Evolutionary conservation across 139 green algal species (phyloP), one percentile per base, ranked within the genome.

Genomic region (Haematococcus sp.): DNA sequence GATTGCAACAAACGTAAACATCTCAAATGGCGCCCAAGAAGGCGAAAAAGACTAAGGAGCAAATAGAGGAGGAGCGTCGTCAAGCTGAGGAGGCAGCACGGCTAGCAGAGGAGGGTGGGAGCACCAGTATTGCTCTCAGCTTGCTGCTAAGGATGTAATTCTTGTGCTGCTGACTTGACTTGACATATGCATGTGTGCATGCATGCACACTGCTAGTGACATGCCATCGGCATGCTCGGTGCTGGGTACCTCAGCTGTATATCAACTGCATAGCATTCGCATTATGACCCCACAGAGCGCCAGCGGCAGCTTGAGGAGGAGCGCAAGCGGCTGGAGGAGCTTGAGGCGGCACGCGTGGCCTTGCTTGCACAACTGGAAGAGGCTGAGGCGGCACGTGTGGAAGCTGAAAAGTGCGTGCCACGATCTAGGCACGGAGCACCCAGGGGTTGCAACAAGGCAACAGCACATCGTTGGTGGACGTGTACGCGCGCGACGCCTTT

Each of bases 31-130:
- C n/a, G 30, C n/a, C 30, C 3, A 75, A 75, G 51, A 85, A 85
- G 71, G 78, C 78, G 30, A 86, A 86, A 76, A 86, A 86, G 68
- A 70, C 76, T 2, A 86, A 86, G 63, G 80, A 82, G 63, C 75
- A 82, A 49, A 30, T 86, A 7, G 80, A 86, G 32, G 80, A 78
- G 34, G 80, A 86, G 63, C 72, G 80, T 17, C 52, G 68, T 15
- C 34, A 43, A 61, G 80, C 76, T 13, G 80, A 86, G 73, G 76
- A 86, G 56, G 76, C 67, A 15, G 76, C 76, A 9, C 60, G 76
- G 0, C 55, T 81, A 22, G 76, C 63, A 17, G 80, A 86, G 43
- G 80, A 86, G 73, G 80, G 80, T 76, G 33, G 20, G 63, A 28
- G 1, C 35, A 35, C 17, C 40, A 49, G 40, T 11, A 49, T n/a